Percentiles rank a stretch among this genome's conserved stretches.
Evolutionary conservation across 306 rosid genomes (phyloP).

Genomic region (Begonia loranthoides): DNA sequence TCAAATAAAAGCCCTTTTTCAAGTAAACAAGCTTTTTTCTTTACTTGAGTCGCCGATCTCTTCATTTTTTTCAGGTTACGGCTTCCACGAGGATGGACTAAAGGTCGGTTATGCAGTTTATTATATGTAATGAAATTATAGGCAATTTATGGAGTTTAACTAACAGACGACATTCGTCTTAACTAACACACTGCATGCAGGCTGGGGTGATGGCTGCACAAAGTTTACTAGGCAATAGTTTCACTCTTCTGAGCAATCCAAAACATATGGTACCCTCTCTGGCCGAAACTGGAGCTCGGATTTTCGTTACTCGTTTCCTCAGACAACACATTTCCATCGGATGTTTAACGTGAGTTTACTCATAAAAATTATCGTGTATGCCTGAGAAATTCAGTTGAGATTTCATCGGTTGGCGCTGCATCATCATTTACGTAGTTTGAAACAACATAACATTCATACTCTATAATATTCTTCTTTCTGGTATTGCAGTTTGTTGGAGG

Average conservation of each 20-base stretch:
- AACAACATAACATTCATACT: no score
- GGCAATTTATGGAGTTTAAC: no score
- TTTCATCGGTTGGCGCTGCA: no score
- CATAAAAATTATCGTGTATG: background rate
- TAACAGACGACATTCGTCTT: background rate
- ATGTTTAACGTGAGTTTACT: constrained; percentile 54
- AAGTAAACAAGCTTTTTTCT: background rate
- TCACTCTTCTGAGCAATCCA: constrained; percentile 46
- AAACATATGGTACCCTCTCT: constrained; percentile 83
- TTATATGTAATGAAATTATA: background rate
- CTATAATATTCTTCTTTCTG: constrained; percentile 10
- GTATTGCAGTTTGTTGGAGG: constrained; percentile 54
- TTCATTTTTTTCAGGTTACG: constrained; percentile 55
- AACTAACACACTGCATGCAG: constrained; percentile 24
- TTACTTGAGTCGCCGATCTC: background rate
- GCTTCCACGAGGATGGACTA: constrained; percentile 92
- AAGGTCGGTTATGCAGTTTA: constrained; percentile 30
- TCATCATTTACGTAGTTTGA: no score
- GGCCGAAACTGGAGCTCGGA: constrained; percentile 60
- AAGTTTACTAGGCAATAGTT: constrained; percentile 44
- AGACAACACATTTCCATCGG: constrained; percentile 43
- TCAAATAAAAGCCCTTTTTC: background rate
- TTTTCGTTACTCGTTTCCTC: constrained; percentile 59
- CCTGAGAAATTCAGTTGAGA: no score
- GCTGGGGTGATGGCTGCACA: constrained; percentile 77